phyloP scores from a whole-genome alignment of 2,329 filamentous ascomycete genomes.

The Beauveria caledonica region DNA sequence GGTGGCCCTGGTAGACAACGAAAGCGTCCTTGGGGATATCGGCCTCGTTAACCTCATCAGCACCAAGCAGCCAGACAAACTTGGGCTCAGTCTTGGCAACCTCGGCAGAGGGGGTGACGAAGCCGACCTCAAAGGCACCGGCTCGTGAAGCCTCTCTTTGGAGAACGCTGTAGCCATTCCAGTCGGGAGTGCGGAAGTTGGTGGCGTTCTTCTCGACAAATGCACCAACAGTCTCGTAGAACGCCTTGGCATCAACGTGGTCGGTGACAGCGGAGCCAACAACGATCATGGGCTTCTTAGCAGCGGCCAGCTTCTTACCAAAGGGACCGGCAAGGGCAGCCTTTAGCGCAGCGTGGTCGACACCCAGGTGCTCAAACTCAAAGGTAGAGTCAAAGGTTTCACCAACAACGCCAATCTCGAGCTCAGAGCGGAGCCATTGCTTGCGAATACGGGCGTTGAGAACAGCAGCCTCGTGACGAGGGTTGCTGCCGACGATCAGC shows the following conservation, averaged over 20 bases:
- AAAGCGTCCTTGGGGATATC: slow-evolving; percentile 96
- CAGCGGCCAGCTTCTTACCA: slow-evolving; percentile 81
- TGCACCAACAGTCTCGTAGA: slow-evolving; percentile 81
- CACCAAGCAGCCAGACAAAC: slow-evolving; percentile 93
- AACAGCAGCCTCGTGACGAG: slow-evolving; percentile 87
- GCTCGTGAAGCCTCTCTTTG: slow-evolving; percentile 88
- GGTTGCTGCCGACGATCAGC: slow-evolving; percentile 89
- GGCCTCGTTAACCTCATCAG: slow-evolving; percentile 76
- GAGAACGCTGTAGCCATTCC: slow-evolving; percentile 96
- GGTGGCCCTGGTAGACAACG: slow-evolving; percentile 95
- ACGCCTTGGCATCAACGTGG: slow-evolving; percentile 81
- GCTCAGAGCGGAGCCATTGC: slow-evolving; percentile 91
- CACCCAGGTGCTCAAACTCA: slow-evolving; percentile 84
- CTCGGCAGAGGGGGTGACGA: slow-evolving; percentile 72
- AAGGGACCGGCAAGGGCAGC: slow-evolving; percentile 76
- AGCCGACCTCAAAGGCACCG: slow-evolving; percentile 93
- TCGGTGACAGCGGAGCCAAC: slow-evolving; percentile 89
- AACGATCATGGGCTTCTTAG: slow-evolving; percentile 93
- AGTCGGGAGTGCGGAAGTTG: slow-evolving; percentile 82
- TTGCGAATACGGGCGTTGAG: slow-evolving; percentile 96
- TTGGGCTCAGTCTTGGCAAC: slow-evolving; percentile 84
- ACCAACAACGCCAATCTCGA: slow-evolving; percentile 86
- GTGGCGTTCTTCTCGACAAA: slow-evolving; percentile 91
- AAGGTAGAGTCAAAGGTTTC: slow-evolving; percentile 91
- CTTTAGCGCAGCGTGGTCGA: slow-evolving; percentile 73